These are phyloP conservation scores for Coemansia sp. DNA, from an alignment of 192 early-diverging fungal genomes.

Conservation along the genomic window DNA sequence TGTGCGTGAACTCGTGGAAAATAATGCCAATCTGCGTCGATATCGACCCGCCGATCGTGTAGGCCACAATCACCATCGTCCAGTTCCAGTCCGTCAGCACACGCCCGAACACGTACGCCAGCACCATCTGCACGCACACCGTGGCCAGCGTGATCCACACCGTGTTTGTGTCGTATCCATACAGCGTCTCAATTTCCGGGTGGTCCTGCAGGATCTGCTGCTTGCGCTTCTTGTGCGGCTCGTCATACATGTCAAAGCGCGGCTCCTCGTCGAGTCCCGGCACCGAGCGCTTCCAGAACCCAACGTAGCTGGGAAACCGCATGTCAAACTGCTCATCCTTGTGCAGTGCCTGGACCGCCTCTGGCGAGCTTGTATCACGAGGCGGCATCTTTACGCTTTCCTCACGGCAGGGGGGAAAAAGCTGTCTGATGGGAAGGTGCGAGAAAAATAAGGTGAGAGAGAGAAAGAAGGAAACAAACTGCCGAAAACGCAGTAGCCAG, in stretches of 20 bases:
- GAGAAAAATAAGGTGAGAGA: background rate
- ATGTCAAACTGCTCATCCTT: conserved; percentile 59
- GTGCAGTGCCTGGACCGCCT: conserved; percentile 42
- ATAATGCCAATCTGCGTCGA: conserved; percentile 79
- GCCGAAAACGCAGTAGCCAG: conserved; percentile 2
- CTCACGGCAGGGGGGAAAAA: background rate
- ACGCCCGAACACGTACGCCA: conserved; percentile 78
- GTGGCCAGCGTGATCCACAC: conserved; percentile 67
- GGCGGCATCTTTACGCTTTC: conserved; percentile 31
- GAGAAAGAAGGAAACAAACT: background rate
- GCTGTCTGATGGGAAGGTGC: background rate
- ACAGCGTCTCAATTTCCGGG: conserved; percentile 85
- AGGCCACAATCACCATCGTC: conserved; percentile 66
- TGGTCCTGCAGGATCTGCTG: conserved; percentile 81
- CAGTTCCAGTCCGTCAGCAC: conserved; percentile 65
- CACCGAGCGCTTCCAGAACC: conserved; percentile 80
- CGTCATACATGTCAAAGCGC: conserved; percentile 85
- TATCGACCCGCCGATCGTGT: conserved; percentile 80
- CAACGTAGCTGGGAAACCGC: conserved; percentile 76
- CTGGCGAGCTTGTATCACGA: conserved; percentile 22
- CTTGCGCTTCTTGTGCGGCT: conserved; percentile 92
- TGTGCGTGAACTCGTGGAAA: conserved; percentile 93
- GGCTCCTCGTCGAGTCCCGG: conserved; percentile 71
- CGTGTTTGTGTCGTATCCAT: conserved; percentile 80
- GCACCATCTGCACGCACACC: conserved; percentile 68